These are phyloP conservation scores for Ganoderma leucocontextum DNA, from an alignment of 1,284 basidiomycete species.

Conservation along the genomic window DNA sequence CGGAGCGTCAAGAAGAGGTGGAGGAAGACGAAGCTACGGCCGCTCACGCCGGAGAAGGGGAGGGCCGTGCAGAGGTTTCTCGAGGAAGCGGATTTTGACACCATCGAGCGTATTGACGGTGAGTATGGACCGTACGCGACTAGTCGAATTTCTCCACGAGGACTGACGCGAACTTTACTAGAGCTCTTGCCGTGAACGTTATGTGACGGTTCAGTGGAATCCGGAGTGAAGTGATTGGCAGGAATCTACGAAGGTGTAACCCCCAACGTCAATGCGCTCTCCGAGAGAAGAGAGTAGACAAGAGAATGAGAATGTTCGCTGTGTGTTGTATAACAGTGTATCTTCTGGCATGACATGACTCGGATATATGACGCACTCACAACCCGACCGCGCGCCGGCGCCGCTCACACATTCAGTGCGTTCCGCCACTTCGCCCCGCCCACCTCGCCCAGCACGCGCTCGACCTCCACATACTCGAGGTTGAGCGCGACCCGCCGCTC, in stretches of 20 bases:
- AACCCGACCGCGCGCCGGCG: neutral
- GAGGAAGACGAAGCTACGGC: neutral
- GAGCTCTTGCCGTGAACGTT: neutral
- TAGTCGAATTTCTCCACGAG: neutral
- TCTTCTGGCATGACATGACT: neutral
- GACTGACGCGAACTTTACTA: neutral
- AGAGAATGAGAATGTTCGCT: neutral
- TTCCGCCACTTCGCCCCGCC: conserved; percentile 77
- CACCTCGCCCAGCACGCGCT: conserved; percentile 75
- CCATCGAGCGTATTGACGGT: conserved; percentile 2
- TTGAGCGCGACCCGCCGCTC: conserved; percentile 74
- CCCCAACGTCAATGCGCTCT: neutral
- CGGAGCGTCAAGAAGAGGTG: neutral
- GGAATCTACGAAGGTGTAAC: no score
- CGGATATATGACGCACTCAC: neutral
- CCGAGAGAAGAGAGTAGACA: neutral
- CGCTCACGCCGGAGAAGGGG: neutral
- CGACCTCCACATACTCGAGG: conserved; percentile 75
- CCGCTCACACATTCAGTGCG: conserved; percentile 46
- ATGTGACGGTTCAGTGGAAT: no score
- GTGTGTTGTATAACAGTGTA: neutral
- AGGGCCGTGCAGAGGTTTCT: neutral
- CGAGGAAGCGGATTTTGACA: neutral
- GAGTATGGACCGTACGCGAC: neutral
- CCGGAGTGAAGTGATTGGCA: no score